phyloP scores from a whole-genome alignment of 2,329 filamentous ascomycete species.

The Septoria linicola region DNA sequence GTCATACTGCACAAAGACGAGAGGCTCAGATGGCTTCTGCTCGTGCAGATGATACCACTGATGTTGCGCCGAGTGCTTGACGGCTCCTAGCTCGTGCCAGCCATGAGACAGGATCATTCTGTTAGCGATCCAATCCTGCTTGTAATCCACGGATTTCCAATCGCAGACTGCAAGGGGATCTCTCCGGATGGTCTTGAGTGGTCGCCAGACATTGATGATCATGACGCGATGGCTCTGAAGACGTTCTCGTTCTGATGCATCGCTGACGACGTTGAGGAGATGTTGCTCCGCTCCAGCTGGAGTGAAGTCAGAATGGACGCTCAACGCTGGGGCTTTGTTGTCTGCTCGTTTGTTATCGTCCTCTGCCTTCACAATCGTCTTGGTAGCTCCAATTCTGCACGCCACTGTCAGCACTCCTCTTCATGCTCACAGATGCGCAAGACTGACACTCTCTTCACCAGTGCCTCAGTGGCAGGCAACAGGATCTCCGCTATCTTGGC shows the following conservation, averaged over 20 bases:
- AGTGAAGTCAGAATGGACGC: slow-evolving; percentile 8
- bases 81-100: slow-evolving; percentile 4
- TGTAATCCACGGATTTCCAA: not conserved
- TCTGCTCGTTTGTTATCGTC: slow-evolving; percentile 3
- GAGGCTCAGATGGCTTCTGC: slow-evolving; percentile 56
- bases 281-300: not conserved
- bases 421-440: not conserved
- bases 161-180: slow-evolving; percentile 15
- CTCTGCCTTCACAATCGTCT: not conserved
- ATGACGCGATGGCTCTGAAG: not conserved
- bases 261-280: not conserved
- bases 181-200: slow-evolving; percentile 11
- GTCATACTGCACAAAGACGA: slow-evolving; percentile 48
- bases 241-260: not conserved
- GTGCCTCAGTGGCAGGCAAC: slow-evolving; percentile 3
- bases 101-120: not conserved
- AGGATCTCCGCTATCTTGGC: slow-evolving; percentile 15
- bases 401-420: not conserved
- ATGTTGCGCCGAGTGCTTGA: slow-evolving; percentile 1
- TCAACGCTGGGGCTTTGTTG: slow-evolving; percentile 1
- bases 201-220: slow-evolving; percentile 15
- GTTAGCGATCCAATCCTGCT: not conserved
- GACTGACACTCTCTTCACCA: slow-evolving; percentile 4
- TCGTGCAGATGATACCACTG: slow-evolving; percentile 11
- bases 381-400: slow-evolving; percentile 8